Conservation (phyloP, 2,329 filamentous ascomycete species). For the Epichloe gansuensis region DNA sequence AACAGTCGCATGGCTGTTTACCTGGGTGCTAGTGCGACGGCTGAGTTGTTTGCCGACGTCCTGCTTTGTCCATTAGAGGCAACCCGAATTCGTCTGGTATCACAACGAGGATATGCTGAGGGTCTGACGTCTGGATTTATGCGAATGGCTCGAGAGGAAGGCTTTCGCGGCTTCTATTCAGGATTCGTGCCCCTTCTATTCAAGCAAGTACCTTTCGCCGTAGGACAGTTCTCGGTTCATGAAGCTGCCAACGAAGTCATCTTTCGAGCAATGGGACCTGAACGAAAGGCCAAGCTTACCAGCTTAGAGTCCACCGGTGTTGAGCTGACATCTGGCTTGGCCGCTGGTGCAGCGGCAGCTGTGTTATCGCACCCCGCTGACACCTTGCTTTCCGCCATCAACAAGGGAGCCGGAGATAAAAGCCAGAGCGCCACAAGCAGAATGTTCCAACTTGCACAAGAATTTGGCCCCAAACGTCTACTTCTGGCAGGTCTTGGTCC, state of each 20-base stretch:
- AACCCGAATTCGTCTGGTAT: conserved; percentile 66
- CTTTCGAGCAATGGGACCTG: conserved; percentile 54
- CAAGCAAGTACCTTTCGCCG: conserved; percentile 88
- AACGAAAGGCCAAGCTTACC: conserved; percentile 54
- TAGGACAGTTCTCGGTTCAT: conserved; percentile 89
- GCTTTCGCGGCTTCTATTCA: conserved; percentile 75
- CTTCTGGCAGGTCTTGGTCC: conserved; percentile 36
- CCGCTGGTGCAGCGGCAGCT: conserved; percentile 80
- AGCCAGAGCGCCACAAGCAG: conserved; percentile 35
- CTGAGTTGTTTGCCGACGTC: conserved; percentile 64
- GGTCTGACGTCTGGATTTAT: conserved; percentile 61
- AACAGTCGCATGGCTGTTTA: conserved; percentile 48
- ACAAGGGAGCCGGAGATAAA: conserved; percentile 39
- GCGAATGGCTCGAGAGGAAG: conserved; percentile 66
- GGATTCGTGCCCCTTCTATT: conserved; percentile 79
- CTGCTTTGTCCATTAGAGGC: conserved; percentile 86
- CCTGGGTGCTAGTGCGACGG: conserved; percentile 56
- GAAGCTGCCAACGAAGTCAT: conserved; percentile 75
- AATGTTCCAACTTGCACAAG: conserved; percentile 38
- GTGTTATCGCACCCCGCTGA: conserved; percentile 85
- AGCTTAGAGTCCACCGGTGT: conserved; percentile 64
- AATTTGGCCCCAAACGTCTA: conserved; percentile 38
- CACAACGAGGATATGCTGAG: conserved; percentile 63
- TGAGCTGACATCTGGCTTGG: conserved; percentile 75
- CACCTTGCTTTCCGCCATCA: conserved; percentile 42